Evolutionary conservation across 163 green algal species (phyloP), one percentile per base, ranked within the genome.

Genomic region (Chlamydomonas reinhardtii): DNA sequence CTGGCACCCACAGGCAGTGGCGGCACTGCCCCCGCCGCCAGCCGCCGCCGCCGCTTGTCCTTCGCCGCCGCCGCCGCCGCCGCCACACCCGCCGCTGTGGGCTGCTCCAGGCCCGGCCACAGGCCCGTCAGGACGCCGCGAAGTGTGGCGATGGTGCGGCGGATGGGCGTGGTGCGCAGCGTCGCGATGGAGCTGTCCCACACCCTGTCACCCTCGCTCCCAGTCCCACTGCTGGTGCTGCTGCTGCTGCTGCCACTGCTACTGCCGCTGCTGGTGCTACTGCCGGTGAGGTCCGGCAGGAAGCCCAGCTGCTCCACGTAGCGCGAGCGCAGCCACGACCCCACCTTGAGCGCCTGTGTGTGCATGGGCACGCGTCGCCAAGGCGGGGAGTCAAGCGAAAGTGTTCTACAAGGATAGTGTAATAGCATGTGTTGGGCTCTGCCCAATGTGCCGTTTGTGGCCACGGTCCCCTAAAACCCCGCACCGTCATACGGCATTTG

Each of bases 91-190:
- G 15, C 34, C 34, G 73, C 24, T 32, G 35, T 74, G 31, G 76
- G 16, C 32, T 11, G 43, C 32, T 39, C 71, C 69, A 86, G 71
- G 25, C 64, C 62, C 39, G 85, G 85, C 77, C 78, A 90, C 54
- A 90, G 69, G 37, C 76, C 84, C 59, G 84, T 82, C n/a, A 88
- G 34, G 52, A 91, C 81, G 19, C 87, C 87, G 20, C 85, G 69
- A 71, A 91, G 70, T 19, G 87, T 91, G 24, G 82, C 81, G 6
- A 88, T n/a, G 2, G 87, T 85, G 22, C 87, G 81, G 6, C 85
- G 87, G 64, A 82, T 76, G 70, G 68, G 64, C 52, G 84, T 89
- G 35, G 84, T 82, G 16, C 84, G 76, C 65, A 85, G 76, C 2
- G 29, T 73, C 4, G 76, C 76, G 1, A 84, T 65, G 19, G 64